Base-by-base conservation (phyloP, 108 stramenopile species). In the Aureococcus anophagefferens region DNA sequence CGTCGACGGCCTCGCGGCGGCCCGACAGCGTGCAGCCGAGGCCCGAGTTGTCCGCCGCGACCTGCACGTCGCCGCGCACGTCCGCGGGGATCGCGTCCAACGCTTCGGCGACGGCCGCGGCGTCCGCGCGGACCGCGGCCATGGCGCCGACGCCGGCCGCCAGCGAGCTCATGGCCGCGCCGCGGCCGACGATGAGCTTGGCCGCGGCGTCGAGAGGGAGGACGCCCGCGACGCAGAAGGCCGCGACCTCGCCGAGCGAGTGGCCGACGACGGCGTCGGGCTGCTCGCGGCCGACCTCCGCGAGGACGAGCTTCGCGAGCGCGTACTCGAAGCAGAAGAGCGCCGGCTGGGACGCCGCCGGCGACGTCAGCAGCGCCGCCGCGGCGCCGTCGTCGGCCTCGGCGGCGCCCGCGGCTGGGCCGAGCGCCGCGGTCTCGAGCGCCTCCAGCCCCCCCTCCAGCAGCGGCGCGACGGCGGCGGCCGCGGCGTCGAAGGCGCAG, bases 181-280 rank as follows among this genome's bases (percentile, higher is more conserved):
- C 71, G 28, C 63, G 63, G 30, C 35, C 21, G 30, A 64, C 63
- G 63, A 63, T 33, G 25, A 35, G 28, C 0, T 34, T 28, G 36
- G 62, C 64, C 30, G 64, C 71, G 30, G 31, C 71, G n/a, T 36
- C 30, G 21, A 35, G 35, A 5, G 64, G 11, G 31, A 72, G 35
- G 63, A 31, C 25, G 11, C 71, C 71, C 16, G 71, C 71, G 37
- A 65, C 35, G 28, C 33, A 63, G 17, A 30, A 31, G 34, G 71
- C 71, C 16, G 71, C 71, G n/a, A 72, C 21, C 64, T 72, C 71
- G 4, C 71, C 71, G 15, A 72, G 32, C 31, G 63, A 64, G 64
- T 72, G 71, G 33, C 71, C 71, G 25, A 72, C 64, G 64, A 33
- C 71, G 31, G 64, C 63, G 29, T 63, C 36, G 9, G 17, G 32